phyloP scores from a whole-genome alignment of 2,329 filamentous ascomycete genomes.

The Aspergillus persii region DNA sequence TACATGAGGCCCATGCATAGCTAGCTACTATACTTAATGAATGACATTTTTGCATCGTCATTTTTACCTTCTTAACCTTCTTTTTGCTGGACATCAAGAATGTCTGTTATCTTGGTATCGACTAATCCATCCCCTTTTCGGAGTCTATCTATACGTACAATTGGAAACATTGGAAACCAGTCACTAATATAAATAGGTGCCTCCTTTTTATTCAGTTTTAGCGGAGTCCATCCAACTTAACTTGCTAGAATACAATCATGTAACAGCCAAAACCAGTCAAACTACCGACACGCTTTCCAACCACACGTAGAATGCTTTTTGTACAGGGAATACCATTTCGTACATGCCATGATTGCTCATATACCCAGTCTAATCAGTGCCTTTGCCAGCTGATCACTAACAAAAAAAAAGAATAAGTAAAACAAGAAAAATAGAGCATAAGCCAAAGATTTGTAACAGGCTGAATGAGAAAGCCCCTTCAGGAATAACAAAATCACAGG shows the following conservation, averaged over 20 bases:
- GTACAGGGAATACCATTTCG: not conserved
- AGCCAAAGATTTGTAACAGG: not conserved
- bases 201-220: too few relatives aligned
- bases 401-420: not conserved
- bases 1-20: not conserved
- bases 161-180: too few relatives aligned
- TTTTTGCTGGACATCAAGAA: too few relatives aligned
- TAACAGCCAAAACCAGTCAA: too few relatives aligned
- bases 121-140: too few relatives aligned
- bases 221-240: too few relatives aligned
- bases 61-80: not conserved
- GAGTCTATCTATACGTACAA: too few relatives aligned
- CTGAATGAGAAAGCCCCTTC: not conserved
- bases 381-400: not conserved
- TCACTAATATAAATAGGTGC: too few relatives aligned
- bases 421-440: not conserved
- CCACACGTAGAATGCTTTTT: not conserved
- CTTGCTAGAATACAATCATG: too few relatives aligned
- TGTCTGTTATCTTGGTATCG: too few relatives aligned
- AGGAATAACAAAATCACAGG: not conserved
- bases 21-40: not conserved
- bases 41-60: not conserved
- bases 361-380: not conserved
- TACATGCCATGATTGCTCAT: not conserved
- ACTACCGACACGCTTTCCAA: too few relatives aligned